Percentiles rank a stretch among this genome's conserved stretches.
Evolutionary conservation across 2,329 filamentous ascomycete genomes (phyloP).

Genomic region (Fusarium acutatum): DNA sequence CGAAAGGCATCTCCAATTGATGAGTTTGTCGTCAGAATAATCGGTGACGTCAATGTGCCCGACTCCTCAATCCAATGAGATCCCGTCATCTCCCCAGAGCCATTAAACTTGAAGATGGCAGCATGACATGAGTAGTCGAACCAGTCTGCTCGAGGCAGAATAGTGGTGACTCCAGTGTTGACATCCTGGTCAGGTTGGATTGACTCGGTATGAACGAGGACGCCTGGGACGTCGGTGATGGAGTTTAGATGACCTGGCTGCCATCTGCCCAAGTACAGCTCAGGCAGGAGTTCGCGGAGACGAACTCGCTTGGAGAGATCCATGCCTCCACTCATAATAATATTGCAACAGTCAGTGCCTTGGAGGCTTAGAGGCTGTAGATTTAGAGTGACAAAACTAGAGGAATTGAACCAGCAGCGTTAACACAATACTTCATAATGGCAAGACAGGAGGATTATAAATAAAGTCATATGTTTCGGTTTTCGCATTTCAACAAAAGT

Average conservation of each 20-base stretch:
- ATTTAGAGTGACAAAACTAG: neutral
- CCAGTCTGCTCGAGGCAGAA: slow-evolving; percentile 57
- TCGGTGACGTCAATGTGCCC: slow-evolving; percentile 65
- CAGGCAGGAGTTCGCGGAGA: slow-evolving; percentile 55
- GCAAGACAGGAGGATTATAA: neutral
- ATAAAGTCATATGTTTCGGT: neutral
- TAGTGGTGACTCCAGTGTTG: slow-evolving; percentile 61
- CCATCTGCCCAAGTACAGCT: slow-evolving; percentile 55
- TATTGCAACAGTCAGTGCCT: neutral
- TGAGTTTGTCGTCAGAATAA: slow-evolving; percentile 68
- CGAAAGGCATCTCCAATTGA: slow-evolving; percentile 66
- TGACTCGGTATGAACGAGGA: slow-evolving; percentile 57
- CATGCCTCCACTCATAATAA: neutral
- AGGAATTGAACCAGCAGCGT: neutral
- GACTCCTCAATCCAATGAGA: slow-evolving; percentile 70
- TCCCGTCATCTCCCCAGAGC: slow-evolving; percentile 69
- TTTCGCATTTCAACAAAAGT: neutral
- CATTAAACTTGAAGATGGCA: slow-evolving; percentile 69
- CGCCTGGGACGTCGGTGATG: slow-evolving; percentile 60
- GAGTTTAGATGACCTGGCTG: slow-evolving; percentile 57
- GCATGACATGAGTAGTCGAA: slow-evolving; percentile 55
- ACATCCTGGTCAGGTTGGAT: slow-evolving; percentile 50
- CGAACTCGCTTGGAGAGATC: slow-evolving; percentile 21
- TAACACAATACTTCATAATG: rapidly evolving
- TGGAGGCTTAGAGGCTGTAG: neutral